Base-by-base conservation (phyloP, 1,284 basidiomycete species). In the Lignosus rhinocerotis region DNA sequence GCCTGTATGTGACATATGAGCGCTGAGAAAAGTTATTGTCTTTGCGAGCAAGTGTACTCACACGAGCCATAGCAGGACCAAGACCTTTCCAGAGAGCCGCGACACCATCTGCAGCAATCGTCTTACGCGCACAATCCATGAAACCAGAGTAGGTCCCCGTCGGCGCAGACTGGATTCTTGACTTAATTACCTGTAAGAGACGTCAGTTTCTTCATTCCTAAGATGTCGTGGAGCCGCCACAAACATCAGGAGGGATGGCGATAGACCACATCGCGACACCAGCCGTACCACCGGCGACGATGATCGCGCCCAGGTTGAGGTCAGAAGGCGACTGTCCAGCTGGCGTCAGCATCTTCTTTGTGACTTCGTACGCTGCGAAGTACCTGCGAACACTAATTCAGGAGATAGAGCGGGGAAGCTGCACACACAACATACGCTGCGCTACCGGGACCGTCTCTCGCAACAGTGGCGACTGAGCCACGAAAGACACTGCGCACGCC, bases 241-340 rank as follows among this genome's bases (percentile, higher is more conserved):
- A 64, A 69, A 94, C 94, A 76, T 98, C 95, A 48, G 95, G 94
- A 53, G 95, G 95, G 66, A 98, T 96, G 33, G 92, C 95, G 66
- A 97, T 81, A 34, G 92, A 82, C 96, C 96, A 98, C 97, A 99
- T 99, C 46, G 95, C 94, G 36, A 99, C 87, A 70, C 97, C 97
- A 8, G 97, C 97, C 54, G 87, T 88, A 62, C 96, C 96, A 69
- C 97, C 97, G 45, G 97, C 94, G 53, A 96, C 70, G 68, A 98
- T 90, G 69, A 99, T 87, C 32, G 93, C 91, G 46, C 90, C 81
- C 39, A 99, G 81, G 70, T 96, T 93, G 61, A 99, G 82, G 56
- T 97, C 87, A 36, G 87, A 83, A 4, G 92, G 80, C 11, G 86
- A 86, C 39, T 89, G 80, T 33, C 89, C 90, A 46, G 83, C 84